Evolutionary conservation across 306 rosid species (phyloP).

Genomic region (Nissolia schottii): DNA sequence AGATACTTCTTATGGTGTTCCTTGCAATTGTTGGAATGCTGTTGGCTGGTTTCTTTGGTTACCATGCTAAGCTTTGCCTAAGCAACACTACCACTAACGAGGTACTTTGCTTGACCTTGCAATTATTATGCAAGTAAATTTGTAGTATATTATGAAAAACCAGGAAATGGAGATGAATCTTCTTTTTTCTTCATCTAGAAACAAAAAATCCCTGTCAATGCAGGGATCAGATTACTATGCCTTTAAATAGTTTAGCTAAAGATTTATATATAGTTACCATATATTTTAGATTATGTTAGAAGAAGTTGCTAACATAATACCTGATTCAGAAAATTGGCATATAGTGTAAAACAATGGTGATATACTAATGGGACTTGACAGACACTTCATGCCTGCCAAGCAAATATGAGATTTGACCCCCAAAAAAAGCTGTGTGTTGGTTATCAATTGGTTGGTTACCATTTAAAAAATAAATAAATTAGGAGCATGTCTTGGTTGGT

Average conservation of each 20-base stretch:
- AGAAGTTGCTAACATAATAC: not conserved
- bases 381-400: too few species aligned
- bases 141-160: not conserved
- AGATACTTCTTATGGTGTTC: slow-evolving; percentile 77
- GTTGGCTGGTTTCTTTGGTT: slow-evolving; percentile 77
- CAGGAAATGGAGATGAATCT: not conserved
- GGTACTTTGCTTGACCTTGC: slow-evolving; percentile 46
- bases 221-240: not conserved
- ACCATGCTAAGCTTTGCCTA: slow-evolving; percentile 88
- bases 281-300: not conserved
- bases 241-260: not conserved
- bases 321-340: not conserved
- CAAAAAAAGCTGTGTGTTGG: too few species aligned
- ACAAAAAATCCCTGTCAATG: not conserved
- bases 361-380: too few species aligned
- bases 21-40: slow-evolving; percentile 70
- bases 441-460: too few species aligned
- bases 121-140: not conserved
- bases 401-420: too few species aligned
- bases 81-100: slow-evolving; percentile 90
- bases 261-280: not conserved
- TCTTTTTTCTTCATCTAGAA: not conserved
- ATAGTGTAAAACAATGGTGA: not conserved
- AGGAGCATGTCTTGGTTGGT: too few species aligned
- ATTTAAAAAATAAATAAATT: too few species aligned